Evolutionary conservation across 2,329 filamentous ascomycete species (phyloP).

Genomic region (Penicillium sp.): DNA sequence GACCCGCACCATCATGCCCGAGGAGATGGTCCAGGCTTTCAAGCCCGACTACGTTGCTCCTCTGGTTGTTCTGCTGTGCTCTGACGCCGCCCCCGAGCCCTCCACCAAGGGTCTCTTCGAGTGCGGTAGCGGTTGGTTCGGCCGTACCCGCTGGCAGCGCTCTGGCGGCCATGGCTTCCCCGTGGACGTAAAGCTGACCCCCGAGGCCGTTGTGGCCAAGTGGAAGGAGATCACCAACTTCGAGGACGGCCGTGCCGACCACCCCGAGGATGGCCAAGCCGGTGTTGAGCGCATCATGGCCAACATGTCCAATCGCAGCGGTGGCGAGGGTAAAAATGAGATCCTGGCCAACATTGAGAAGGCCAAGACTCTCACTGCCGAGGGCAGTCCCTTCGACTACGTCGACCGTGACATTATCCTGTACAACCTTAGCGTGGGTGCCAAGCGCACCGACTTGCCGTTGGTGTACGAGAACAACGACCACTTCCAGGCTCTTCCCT

Average conservation of each 20-base stretch:
- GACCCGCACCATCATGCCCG: conserved; percentile 90
- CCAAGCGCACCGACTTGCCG: conserved; percentile 83
- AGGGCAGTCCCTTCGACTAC: conserved; percentile 78
- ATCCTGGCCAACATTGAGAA: conserved; percentile 74
- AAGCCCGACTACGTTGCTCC: conserved; percentile 99
- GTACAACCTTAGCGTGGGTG: conserved; percentile 93
- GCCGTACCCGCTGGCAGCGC: conserved; percentile 92
- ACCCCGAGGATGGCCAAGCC: conserved; percentile 77
- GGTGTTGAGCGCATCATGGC: conserved; percentile 77
- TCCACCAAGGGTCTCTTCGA: conserved; percentile 89
- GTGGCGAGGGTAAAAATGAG: conserved; percentile 58
- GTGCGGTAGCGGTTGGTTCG: conserved; percentile 91
- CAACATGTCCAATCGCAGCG: conserved; percentile 78
- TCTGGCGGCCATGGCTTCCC: conserved; percentile 89
- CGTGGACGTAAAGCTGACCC: conserved; percentile 76
- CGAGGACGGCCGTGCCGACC: conserved; percentile 80
- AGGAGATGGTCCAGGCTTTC: conserved; percentile 97
- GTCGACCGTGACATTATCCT: conserved; percentile 87
- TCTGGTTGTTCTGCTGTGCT: conserved; percentile 81
- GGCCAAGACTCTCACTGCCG: conserved; percentile 69
- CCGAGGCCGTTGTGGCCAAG: conserved; percentile 75
- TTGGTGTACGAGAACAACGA: conserved; percentile 90
- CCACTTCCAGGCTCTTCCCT: conserved; percentile 90
- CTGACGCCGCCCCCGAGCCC: conserved; percentile 81
- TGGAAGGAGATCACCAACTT: conserved; percentile 84